Conservation (phyloP, 345 rosid genomes). For the Arabidopsis suecica region DNA sequence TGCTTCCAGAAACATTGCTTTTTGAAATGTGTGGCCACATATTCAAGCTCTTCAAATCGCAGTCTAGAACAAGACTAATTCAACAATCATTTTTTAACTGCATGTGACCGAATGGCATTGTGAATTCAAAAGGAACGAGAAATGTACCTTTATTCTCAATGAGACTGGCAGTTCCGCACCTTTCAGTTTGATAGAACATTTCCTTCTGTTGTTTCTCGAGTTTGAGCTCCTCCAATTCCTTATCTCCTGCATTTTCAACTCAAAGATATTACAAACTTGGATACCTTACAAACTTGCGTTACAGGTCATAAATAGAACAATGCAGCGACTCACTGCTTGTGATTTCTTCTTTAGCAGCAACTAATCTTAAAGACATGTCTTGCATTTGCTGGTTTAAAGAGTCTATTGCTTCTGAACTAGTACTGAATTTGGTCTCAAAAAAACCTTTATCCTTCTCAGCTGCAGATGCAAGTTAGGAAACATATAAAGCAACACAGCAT, state of each 20-base stretch:
- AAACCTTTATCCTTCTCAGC: constrained; percentile 59
- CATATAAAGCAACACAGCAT: constrained; percentile 20
- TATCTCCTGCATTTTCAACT: constrained; percentile 59
- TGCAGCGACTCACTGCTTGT: constrained; percentile 57
- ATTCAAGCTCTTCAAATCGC: background rate
- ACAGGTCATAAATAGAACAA: background rate
- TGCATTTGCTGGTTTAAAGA: constrained; percentile 39
- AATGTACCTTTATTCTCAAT: constrained; percentile 69
- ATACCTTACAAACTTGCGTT: constrained; percentile 2
- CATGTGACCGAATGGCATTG: constrained; percentile 16
- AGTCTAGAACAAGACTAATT: background rate
- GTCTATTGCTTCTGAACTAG: constrained; percentile 42
- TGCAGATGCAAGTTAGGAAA: constrained; percentile 45
- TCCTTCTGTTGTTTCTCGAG: constrained; percentile 60
- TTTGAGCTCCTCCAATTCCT: constrained; percentile 69
- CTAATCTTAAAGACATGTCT: constrained; percentile 31
- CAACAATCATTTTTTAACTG: background rate
- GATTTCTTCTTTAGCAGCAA: constrained; percentile 61
- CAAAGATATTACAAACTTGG: background rate
- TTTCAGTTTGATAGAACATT: constrained; percentile 57
- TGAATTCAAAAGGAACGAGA: constrained; percentile 16
- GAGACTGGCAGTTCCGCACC: constrained; percentile 51
- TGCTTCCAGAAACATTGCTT: background rate
- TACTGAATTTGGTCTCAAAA: constrained; percentile 34
- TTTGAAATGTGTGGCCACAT: background rate